Evolutionary conservation across 2,329 filamentous ascomycete genomes (phyloP).

Genomic region (Fusarium coicis): DNA sequence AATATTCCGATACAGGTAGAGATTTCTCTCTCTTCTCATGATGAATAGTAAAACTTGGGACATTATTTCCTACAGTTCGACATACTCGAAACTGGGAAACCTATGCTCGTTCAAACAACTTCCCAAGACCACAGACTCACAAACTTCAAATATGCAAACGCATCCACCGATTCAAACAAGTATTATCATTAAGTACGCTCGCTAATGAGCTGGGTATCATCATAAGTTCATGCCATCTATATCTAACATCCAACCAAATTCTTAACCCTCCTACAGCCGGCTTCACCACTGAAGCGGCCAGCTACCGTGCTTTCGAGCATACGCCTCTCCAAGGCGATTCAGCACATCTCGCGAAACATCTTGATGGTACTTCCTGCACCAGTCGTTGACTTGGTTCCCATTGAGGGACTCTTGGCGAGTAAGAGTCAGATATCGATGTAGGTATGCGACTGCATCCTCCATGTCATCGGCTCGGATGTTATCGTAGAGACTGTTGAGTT

Average conservation of each 20-base stretch:
- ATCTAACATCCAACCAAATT: neutral
- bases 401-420: slow-evolving; percentile 5
- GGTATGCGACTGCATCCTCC: slow-evolving; percentile 35
- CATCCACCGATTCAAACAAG: neutral
- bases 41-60: neutral
- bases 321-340: slow-evolving; percentile 19
- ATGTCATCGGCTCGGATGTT: slow-evolving; percentile 33
- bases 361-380: slow-evolving; percentile 34
- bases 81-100: neutral
- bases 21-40: neutral
- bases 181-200: slow-evolving; percentile 30
- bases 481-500: slow-evolving; percentile 35
- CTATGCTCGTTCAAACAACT: neutral
- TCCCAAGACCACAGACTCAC: neutral
- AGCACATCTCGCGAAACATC: slow-evolving; percentile 22
- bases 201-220: slow-evolving; percentile 30
- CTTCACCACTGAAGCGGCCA: slow-evolving; percentile 24
- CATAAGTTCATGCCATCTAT: slow-evolving; percentile 16
- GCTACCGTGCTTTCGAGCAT: slow-evolving; percentile 14
- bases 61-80: neutral
- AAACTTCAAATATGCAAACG: slow-evolving; percentile 20
- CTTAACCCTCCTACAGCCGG: neutral
- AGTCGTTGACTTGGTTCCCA: slow-evolving; percentile 8
- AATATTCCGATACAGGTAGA: neutral
- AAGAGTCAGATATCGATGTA: slow-evolving; percentile 22